Percentiles rank a stretch among this genome's conserved stretches.
Conservation (phyloP, 1,139 yeast species). For the Magnusiomyces fungicola region DNA sequence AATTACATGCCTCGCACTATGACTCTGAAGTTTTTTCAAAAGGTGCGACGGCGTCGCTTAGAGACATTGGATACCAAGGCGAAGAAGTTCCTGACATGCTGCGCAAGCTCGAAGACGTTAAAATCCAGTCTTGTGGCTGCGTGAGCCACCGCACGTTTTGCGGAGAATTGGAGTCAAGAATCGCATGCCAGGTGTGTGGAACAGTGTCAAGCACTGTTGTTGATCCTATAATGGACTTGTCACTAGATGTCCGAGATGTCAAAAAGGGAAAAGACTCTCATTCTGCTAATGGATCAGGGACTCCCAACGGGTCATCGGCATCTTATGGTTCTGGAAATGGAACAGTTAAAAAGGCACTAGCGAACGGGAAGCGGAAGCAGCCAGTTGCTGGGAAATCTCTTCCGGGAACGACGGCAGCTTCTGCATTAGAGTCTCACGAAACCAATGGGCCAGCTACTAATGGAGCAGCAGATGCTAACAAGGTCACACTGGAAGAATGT, state of each 20-base stretch:
- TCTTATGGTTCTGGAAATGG: not conserved
- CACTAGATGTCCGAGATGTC: conserved; percentile 47
- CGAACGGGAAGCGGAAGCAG: not conserved
- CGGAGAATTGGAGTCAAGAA: conserved; percentile 66
- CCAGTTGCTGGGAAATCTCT: conserved; percentile 8
- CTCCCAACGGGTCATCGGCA: too few relatives aligned
- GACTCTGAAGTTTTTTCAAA: conserved; percentile 11
- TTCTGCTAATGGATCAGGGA: too few relatives aligned
- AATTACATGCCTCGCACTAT: conserved; percentile 48
- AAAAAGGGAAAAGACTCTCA: not conserved
- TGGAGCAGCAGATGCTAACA: not conserved
- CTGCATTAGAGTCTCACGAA: not conserved
- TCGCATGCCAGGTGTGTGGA: conserved; percentile 64
- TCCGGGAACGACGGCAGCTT: not conserved
- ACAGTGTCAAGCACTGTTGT: conserved; percentile 52
- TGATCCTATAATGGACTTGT: conserved; percentile 87
- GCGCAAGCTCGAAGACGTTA: conserved; percentile 10
- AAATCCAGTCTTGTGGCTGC: conserved; percentile 51
- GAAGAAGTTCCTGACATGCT: conserved; percentile 1
- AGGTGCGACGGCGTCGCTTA: conserved; percentile 6
- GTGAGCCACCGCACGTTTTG: conserved; percentile 73
- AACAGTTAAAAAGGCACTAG: not conserved
- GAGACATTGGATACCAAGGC: not conserved
- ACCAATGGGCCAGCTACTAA: not conserved
- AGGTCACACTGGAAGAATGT: conserved; percentile 49